These are phyloP conservation scores for Dimocarpus longan DNA, from an alignment of 345 rosid species.

Conservation along the genomic window DNA sequence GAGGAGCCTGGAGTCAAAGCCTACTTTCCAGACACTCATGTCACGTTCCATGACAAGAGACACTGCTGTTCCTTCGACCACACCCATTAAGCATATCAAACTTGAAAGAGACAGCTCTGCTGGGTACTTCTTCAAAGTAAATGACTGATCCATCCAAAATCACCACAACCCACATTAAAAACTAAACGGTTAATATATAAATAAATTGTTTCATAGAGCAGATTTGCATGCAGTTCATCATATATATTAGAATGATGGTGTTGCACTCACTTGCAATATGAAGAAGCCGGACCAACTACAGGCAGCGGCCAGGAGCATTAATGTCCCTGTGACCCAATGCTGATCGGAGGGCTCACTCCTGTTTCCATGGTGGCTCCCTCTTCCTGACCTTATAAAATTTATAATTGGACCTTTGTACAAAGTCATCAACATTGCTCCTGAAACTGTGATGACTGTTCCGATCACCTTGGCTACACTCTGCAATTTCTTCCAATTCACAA, in stretches of 20 bases:
- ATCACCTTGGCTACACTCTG: slow-evolving; percentile 72
- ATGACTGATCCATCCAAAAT: slow-evolving; percentile 45
- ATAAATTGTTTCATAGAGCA: no score
- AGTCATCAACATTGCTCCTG: slow-evolving; percentile 96
- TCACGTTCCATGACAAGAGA: slow-evolving; percentile 71
- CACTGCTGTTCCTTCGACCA: slow-evolving; percentile 54
- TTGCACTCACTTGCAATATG: slow-evolving; percentile 68
- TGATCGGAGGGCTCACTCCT: slow-evolving; percentile 39
- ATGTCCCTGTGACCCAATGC: slow-evolving; percentile 69
- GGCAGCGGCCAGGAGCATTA: slow-evolving; percentile 64
- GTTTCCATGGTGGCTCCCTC: slow-evolving; percentile 35
- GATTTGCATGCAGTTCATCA: no score
- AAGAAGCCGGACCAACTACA: slow-evolving; percentile 74
- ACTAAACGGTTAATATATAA: not conserved
- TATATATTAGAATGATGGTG: no score
- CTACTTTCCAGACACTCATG: slow-evolving; percentile 68
- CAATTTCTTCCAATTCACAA: slow-evolving; percentile 52
- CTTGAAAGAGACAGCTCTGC: slow-evolving; percentile 86
- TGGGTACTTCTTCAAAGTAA: slow-evolving; percentile 80
- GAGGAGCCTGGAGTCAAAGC: slow-evolving; percentile 74
- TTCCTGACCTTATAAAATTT: slow-evolving; percentile 42
- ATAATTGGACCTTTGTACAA: slow-evolving; percentile 84
- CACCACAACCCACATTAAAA: not conserved
- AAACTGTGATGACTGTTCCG: slow-evolving; percentile 73
- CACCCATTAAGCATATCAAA: slow-evolving; percentile 71